Base-by-base conservation (phyloP, 73 alveolate genomes). In the Symbiodinium pilosum region DNA sequence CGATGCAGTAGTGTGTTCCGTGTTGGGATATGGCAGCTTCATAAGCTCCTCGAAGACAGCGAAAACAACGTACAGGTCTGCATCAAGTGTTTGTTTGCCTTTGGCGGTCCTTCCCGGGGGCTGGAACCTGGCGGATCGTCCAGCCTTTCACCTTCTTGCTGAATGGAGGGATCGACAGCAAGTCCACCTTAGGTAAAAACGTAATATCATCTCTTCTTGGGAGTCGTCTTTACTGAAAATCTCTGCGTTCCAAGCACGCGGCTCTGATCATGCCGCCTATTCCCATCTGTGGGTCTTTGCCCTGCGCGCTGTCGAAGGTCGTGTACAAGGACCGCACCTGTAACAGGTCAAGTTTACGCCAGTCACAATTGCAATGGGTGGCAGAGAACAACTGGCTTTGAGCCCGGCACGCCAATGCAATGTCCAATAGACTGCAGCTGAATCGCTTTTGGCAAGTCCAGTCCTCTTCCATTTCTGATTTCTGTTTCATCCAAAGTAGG, bases 271-370 rank as follows among this genome's bases (percentile, higher is more conserved):
- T 89, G 12, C 95, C 95, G 59, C 98, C 98, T 73, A 92, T 92
- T 71, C 91, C 54, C 98, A 92, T 92, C 36, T 92, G 98, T n/a
- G 98, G 83, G 52, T 92, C 98, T 56, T 92, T 92, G n/a, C 98
- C 98, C 69, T 84, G 93, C 18, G 91, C 92, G 34, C 98, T 43
- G 98, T 92, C 98, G 56, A 73, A 92, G 81, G 98, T 92, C 34
- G 98, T 92, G 56, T 92, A 92, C 92, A 92, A 47, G 32, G 98
- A 69, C 18, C 98, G 98, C 88, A 92, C 98, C 88, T 75, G 7
- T 20, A 28, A 64, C 81, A 24, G 39, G 18, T 9, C 32, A 64
- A 64, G 81, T 14, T 38, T 24, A 20, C 81, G 81, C 81, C 73
- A 9, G 11, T 54, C 32, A 54, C 28, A 54, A 54, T n/a, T n/a